Percentiles rank a stretch among this genome's conserved stretches.
These are phyloP conservation scores for Brassica incana DNA, from an alignment of 345 rosid species.

Conservation along the genomic window DNA sequence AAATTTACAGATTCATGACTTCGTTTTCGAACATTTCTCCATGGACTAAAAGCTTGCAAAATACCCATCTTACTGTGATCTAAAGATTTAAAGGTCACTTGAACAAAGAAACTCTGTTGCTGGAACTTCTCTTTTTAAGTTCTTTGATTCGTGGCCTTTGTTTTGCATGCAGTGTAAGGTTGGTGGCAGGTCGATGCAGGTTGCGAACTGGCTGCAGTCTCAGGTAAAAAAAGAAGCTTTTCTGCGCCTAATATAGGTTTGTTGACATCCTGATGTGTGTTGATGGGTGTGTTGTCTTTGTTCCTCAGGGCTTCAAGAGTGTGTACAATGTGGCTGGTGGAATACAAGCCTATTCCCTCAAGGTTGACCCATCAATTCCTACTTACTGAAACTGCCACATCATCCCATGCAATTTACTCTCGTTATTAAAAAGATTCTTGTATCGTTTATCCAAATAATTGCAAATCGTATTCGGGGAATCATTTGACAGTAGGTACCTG, in stretches of 20 bases:
- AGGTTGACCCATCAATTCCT: slow-evolving; percentile 77
- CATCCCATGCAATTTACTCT: not conserved
- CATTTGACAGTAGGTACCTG: not conserved
- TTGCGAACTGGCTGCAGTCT: slow-evolving; percentile 82
- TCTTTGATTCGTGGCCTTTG: slow-evolving; percentile 9
- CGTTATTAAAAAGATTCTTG: not conserved
- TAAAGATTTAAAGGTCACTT: not conserved
- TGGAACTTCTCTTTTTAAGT: not conserved
- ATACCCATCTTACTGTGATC: not conserved
- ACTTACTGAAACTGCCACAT: slow-evolving; percentile 50
- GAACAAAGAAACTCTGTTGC: slow-evolving; percentile 14
- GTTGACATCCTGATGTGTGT: slow-evolving; percentile 7
- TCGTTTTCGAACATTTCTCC: not conserved
- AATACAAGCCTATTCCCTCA: slow-evolving; percentile 72
- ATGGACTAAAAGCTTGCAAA: not conserved
- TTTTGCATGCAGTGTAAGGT: slow-evolving; percentile 69
- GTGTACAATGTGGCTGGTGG: slow-evolving; percentile 78
- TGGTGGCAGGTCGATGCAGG: slow-evolving; percentile 81
- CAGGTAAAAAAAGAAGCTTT: slow-evolving; percentile 51
- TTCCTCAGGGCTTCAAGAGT: slow-evolving; percentile 73
- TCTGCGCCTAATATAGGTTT: not conserved
- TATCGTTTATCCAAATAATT: not conserved
- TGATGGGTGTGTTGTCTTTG: slow-evolving; percentile 14
- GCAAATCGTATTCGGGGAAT: not conserved
- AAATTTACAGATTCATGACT: not conserved